These are phyloP conservation scores for Caloboletus inedulis DNA, from an alignment of 1,284 basidiomycete genomes.

Conservation along the genomic window DNA sequence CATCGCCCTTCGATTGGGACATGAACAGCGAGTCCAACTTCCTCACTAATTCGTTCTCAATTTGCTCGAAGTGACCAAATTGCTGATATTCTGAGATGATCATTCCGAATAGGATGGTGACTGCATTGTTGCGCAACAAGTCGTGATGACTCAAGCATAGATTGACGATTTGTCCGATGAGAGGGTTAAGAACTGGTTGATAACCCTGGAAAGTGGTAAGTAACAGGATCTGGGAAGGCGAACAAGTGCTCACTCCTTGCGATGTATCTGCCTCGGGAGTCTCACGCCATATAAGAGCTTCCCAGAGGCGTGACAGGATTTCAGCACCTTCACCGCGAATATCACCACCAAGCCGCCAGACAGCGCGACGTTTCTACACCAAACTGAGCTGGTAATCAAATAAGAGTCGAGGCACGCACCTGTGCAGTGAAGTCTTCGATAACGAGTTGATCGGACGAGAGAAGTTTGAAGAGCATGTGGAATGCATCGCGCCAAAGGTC, in stretches of 20 bases:
- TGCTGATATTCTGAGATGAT: constrained; percentile 90
- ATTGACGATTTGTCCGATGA: constrained; percentile 89
- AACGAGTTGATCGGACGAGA: constrained; percentile 87
- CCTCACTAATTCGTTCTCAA: constrained; percentile 94
- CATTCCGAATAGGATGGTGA: constrained; percentile 94
- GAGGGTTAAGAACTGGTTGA: constrained; percentile 78
- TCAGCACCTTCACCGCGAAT: constrained; percentile 89
- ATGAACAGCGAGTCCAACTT: constrained; percentile 91
- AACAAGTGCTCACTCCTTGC: constrained; percentile 53
- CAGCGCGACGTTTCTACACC: constrained; percentile 82
- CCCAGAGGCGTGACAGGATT: constrained; percentile 85
- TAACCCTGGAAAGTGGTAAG: constrained; percentile 57
- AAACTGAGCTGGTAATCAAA: constrained; percentile 14
- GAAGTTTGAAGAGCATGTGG: constrained; percentile 77
- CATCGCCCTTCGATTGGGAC: constrained; percentile 87
- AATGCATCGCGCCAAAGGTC: constrained; percentile 83
- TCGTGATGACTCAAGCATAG: constrained; percentile 95
- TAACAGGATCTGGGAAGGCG: not conserved
- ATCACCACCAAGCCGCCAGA: constrained; percentile 95
- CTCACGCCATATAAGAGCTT: constrained; percentile 79
- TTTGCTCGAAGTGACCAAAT: constrained; percentile 76
- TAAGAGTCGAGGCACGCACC: constrained; percentile 41
- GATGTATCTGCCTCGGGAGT: constrained; percentile 51
- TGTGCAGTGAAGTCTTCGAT: constrained; percentile 94
- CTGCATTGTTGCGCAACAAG: constrained; percentile 84